Conservation (phyloP, 768 basidiomycete species). For the Steccherinum ochraceum region DNA sequence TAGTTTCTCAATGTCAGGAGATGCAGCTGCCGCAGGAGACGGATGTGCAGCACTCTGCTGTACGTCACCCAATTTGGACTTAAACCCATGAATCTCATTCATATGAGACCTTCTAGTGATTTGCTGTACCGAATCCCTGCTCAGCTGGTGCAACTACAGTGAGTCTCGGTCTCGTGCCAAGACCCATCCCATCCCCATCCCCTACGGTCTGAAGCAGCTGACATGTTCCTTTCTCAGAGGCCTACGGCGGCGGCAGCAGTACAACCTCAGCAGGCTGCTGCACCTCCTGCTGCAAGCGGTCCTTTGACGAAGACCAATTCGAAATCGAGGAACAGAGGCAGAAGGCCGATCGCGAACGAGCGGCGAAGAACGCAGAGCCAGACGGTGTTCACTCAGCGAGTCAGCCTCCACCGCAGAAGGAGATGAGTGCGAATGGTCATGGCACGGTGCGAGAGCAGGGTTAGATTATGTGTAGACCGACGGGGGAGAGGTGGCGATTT, state of each 20-base stretch:
- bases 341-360: neutral
- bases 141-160: constrained; percentile 2
- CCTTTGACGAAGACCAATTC: constrained; percentile 8
- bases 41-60: neutral
- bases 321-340: constrained; percentile 1
- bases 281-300: constrained; percentile 5
- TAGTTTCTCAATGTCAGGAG: too few relatives aligned
- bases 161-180: neutral
- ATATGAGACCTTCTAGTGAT: neutral
- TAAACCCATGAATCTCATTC: neutral
- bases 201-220: neutral
- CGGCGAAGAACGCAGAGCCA: neutral
- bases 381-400: neutral
- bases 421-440: neutral
- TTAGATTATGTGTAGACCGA: too few relatives aligned
- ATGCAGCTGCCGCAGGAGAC: too few relatives aligned
- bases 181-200: neutral
- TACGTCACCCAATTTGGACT: neutral
- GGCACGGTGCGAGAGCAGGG: too few relatives aligned
- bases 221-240: neutral
- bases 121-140: neutral
- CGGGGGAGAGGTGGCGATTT: too few relatives aligned
- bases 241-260: constrained; percentile 3
- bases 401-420: neutral
- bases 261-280: constrained; percentile 3